These are phyloP conservation scores for Mangifera indica DNA, from an alignment of 345 rosid species.

Conservation along the genomic window DNA sequence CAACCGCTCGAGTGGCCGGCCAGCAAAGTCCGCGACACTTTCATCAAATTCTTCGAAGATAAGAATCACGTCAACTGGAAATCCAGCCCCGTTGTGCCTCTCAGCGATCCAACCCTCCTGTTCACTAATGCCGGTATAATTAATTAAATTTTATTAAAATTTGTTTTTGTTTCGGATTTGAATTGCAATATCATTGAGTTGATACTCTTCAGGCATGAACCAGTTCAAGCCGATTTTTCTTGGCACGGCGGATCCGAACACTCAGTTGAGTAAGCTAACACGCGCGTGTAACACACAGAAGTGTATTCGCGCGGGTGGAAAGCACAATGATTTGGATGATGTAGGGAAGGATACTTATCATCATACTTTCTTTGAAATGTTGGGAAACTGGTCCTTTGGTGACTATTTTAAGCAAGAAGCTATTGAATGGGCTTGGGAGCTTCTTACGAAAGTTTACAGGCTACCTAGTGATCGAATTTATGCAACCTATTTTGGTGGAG, in stretches of 20 bases:
- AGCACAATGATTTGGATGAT: conserved; percentile 96
- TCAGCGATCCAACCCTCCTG: conserved; percentile 87
- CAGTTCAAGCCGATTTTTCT: conserved; percentile 90
- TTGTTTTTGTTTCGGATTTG: background rate
- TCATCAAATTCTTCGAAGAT: conserved; percentile 58
- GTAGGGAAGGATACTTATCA: conserved; percentile 98
- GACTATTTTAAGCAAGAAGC: conserved; percentile 96
- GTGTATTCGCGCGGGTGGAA: conserved; percentile 97
- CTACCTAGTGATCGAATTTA: conserved; percentile 76
- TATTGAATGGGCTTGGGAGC: conserved; percentile 97
- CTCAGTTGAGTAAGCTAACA: conserved; percentile 62
- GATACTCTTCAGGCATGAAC: conserved; percentile 68
- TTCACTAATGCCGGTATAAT: conserved; percentile 86
- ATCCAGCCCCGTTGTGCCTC: conserved; percentile 93
- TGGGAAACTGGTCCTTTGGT: conserved; percentile 98
- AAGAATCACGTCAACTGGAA: conserved; percentile 74
- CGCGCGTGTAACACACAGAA: conserved; percentile 94
- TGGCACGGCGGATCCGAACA: conserved; percentile 88
- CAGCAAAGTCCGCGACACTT: conserved; percentile 71
- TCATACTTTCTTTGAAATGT: conserved; percentile 99
- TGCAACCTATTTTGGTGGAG: conserved; percentile 99
- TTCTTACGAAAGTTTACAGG: conserved; percentile 75
- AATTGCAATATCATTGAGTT: background rate
- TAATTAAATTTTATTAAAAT: background rate
- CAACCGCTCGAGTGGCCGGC: conserved; percentile 57